Conservation (phyloP, 176 grass and related monocot genomes). For the Hsuehochloa calcarea region DNA sequence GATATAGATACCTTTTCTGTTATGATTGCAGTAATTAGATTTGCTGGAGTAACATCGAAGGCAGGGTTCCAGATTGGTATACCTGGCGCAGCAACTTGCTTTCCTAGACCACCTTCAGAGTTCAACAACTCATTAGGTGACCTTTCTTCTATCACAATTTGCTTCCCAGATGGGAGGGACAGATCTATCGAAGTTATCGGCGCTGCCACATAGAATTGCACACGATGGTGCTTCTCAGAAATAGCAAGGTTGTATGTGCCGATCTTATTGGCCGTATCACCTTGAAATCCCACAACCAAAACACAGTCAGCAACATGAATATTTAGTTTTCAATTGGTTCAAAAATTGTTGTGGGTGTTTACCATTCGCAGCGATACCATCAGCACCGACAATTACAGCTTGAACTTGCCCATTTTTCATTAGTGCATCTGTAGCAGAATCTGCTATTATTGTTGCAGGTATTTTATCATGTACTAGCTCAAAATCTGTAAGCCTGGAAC, state of each 20-base stretch:
- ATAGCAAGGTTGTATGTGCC: conserved; percentile 87
- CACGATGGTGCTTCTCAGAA: conserved; percentile 68
- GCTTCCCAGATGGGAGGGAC: conserved; percentile 61
- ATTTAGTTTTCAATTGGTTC: background rate
- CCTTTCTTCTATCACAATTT: conserved; percentile 89
- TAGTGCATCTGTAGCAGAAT: conserved; percentile 84
- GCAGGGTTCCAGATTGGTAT: conserved; percentile 95
- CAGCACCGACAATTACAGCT: conserved; percentile 81
- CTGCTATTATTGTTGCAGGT: conserved; percentile 82
- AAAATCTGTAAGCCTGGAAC: conserved; percentile 90
- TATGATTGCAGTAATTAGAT: conserved; percentile 85
- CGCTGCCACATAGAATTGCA: conserved; percentile 86
- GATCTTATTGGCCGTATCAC: conserved; percentile 98
- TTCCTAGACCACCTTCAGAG: conserved; percentile 87
- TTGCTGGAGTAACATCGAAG: conserved; percentile 87
- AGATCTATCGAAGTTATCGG: conserved; percentile 87
- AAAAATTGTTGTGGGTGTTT: background rate
- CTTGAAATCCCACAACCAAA: conserved; percentile 37
- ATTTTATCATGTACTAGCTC: conserved; percentile 95
- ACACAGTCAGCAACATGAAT: background rate
- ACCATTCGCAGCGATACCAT: conserved; percentile 88
- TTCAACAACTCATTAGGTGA: conserved; percentile 83
- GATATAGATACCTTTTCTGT: conserved; percentile 77
- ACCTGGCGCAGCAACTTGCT: conserved; percentile 80
- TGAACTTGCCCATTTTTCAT: conserved; percentile 72